Conservation (phyloP, 371 early-diverging fungal genomes). For the Vairimorpha ceranae region DNA sequence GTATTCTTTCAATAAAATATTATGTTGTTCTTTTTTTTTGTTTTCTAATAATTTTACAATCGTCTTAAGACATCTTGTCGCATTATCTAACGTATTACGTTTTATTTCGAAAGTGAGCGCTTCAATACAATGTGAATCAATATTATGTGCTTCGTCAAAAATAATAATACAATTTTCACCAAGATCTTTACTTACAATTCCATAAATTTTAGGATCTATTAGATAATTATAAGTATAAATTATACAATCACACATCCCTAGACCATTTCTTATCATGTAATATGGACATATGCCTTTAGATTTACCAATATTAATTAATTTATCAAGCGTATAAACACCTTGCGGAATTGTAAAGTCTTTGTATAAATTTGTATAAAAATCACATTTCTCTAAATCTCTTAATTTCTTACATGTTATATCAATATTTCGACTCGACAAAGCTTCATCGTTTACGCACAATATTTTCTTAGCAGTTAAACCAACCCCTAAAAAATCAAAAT, state of each 20-base stretch:
- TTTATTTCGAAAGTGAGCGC: slow-evolving; percentile 83
- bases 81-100: slow-evolving; percentile 72
- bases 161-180: slow-evolving; percentile 82
- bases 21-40: slow-evolving; percentile 72
- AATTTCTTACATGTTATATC: slow-evolving; percentile 41
- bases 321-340: slow-evolving; percentile 89
- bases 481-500: slow-evolving; percentile 76
- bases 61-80: slow-evolving; percentile 68
- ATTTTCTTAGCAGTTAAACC: slow-evolving; percentile 87
- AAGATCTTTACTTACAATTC: slow-evolving; percentile 81
- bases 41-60: slow-evolving; percentile 64
- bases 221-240: slow-evolving; percentile 97
- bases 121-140: slow-evolving; percentile 85
- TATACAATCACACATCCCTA: slow-evolving; percentile 83
- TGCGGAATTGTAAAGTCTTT: slow-evolving; percentile 68
- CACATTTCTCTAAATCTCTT: slow-evolving; percentile 25
- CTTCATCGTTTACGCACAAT: slow-evolving; percentile 81
- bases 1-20: slow-evolving; percentile 65
- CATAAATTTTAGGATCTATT: slow-evolving; percentile 94
- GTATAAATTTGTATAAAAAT: slow-evolving; percentile 66
- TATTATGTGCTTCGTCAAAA: slow-evolving; percentile 99
- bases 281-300: slow-evolving; percentile 81
- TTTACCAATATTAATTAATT: slow-evolving; percentile 72
- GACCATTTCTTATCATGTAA: slow-evolving; percentile 76
- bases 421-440: slow-evolving; percentile 44